phyloP scores from a whole-genome alignment of 768 basidiomycete genomes.

The Mycena crocata region DNA sequence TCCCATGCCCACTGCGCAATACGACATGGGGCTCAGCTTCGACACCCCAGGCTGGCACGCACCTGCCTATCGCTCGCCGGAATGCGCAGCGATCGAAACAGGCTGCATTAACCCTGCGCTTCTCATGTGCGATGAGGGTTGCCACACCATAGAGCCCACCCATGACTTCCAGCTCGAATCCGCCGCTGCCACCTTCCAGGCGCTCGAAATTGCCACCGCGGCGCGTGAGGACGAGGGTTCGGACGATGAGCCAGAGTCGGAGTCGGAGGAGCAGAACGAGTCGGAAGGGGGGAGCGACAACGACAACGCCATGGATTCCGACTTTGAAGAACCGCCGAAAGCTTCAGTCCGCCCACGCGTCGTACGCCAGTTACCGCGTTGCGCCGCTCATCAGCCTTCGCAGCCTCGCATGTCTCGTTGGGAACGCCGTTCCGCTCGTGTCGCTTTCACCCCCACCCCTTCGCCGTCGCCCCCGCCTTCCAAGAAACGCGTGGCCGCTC shows the following conservation, averaged over 20 bases:
- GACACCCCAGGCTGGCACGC: slow-evolving; percentile 7
- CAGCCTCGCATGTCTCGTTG: background rate
- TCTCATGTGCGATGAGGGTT: background rate
- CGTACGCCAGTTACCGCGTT: background rate
- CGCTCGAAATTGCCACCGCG: background rate
- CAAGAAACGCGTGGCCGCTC: background rate
- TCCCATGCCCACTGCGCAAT: slow-evolving; percentile 3
- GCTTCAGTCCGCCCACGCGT: no score
- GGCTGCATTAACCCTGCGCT: slow-evolving; percentile 3
- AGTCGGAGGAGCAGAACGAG: no score
- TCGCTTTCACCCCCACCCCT: background rate
- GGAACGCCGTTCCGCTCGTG: background rate
- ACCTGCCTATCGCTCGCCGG: background rate
- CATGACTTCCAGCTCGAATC: background rate
- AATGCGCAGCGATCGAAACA: background rate
- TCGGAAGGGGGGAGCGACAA: background rate
- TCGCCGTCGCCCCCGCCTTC: background rate
- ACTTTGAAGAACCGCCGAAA: background rate
- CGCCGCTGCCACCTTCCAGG: background rate
- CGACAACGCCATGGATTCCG: background rate
- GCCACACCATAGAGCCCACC: background rate
- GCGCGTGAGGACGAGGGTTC: background rate
- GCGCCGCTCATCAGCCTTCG: background rate
- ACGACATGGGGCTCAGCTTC: slow-evolving; percentile 11
- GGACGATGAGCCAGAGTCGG: background rate